These are phyloP conservation scores for Entomortierella lignicola DNA, from an alignment of 192 early-diverging fungal species.

Conservation along the genomic window DNA sequence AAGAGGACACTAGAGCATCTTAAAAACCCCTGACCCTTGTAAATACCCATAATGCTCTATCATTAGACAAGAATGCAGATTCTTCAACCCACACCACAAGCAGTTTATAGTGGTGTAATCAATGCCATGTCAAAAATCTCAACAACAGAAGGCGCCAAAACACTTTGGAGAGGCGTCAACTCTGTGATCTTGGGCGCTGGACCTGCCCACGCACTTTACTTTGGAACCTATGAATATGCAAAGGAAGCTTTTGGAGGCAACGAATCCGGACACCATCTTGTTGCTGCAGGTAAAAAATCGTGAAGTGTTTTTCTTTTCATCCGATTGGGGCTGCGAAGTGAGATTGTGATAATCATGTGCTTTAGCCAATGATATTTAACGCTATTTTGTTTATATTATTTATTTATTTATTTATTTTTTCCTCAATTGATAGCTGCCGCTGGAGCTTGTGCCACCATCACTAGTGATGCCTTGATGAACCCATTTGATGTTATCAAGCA, in stretches of 20 bases:
- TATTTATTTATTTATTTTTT: conserved; percentile 27
- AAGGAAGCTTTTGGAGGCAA: conserved; percentile 80
- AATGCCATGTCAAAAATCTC: conserved; percentile 78
- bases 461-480: conserved; percentile 93
- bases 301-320: neutral
- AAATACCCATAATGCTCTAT: neutral
- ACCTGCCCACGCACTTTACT: conserved; percentile 95
- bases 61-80: conserved; percentile 96
- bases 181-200: conserved; percentile 94
- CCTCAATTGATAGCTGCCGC: conserved; percentile 75
- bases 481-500: conserved; percentile 99
- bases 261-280: conserved; percentile 62
- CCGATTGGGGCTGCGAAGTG: too few species aligned
- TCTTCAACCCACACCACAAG: conserved; percentile 72
- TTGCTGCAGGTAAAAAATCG: conserved; percentile 66
- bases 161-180: conserved; percentile 95
- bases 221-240: conserved; percentile 93
- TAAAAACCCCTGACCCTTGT: neutral
- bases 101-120: conserved; percentile 75
- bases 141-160: conserved; percentile 78
- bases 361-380: neutral
- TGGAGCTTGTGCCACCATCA: conserved; percentile 88
- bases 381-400: neutral
- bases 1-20: neutral
- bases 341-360: conserved; percentile 1